Evolutionary conservation across 1,139 yeast genomes (phyloP).

Genomic region (Arxiozyma slooffiae): DNA sequence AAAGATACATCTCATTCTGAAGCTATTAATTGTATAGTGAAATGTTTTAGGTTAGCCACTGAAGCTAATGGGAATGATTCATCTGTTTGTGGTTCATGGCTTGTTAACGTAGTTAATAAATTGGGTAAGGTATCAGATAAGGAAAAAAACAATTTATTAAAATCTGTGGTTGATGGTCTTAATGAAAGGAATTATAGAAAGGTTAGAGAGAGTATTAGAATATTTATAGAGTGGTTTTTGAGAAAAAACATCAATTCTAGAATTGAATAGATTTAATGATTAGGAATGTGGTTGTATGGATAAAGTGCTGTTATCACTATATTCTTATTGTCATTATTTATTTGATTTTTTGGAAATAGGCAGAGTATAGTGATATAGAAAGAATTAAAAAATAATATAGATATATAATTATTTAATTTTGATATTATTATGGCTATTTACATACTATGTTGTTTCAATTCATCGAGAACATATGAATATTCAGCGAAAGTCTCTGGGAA

Average conservation of each 20-base stretch:
- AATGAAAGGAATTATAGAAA: conserved; percentile 63
- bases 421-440: conserved; percentile 4
- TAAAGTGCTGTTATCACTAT: too few species aligned
- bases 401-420: background rate
- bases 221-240: conserved; percentile 73
- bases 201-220: conserved; percentile 59
- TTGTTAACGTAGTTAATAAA: conserved; percentile 43
- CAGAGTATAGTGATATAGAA: background rate
- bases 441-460: conserved; percentile 33
- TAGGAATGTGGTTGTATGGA: background rate
- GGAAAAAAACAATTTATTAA: conserved; percentile 54
- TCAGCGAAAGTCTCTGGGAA: conserved; percentile 70
- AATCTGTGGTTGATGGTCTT: conserved; percentile 50
- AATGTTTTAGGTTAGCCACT: conserved; percentile 47
- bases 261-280: conserved; percentile 15
- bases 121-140: conserved; percentile 50
- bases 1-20: conserved; percentile 64
- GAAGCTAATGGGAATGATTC: conserved; percentile 26
- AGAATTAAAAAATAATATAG: background rate
- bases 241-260: conserved; percentile 63
- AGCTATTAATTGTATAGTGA: conserved; percentile 64
- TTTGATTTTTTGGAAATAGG: too few species aligned
- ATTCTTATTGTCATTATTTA: too few species aligned
- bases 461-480: conserved; percentile 67
- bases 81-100: conserved; percentile 42